These are phyloP conservation scores for Ophiostoma piceae DNA, from an alignment of 2,329 filamentous ascomycete genomes.

Conservation along the genomic window DNA sequence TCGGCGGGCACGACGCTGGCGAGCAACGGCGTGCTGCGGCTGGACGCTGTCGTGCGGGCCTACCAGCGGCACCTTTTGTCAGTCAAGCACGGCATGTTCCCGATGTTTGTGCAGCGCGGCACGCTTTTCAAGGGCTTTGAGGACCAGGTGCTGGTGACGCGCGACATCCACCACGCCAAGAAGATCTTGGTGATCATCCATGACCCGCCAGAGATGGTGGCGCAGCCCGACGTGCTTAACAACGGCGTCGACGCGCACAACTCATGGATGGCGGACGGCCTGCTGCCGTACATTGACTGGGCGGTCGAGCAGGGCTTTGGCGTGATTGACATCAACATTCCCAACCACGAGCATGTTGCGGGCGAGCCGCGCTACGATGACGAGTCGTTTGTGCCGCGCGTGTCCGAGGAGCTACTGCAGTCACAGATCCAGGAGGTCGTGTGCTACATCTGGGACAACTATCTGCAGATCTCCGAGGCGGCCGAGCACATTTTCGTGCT, in stretches of 20 bases:
- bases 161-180: conserved; percentile 58
- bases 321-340: conserved; percentile 88
- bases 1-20: not conserved
- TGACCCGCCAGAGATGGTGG: conserved; percentile 73
- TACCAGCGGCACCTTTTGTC: conserved; percentile 69
- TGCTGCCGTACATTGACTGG: conserved; percentile 69
- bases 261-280: conserved; percentile 56
- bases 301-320: conserved; percentile 70
- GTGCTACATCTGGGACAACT: conserved; percentile 93
- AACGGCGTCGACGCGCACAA: conserved; percentile 77
- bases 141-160: conserved; percentile 79
- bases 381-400: conserved; percentile 43
- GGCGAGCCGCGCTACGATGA: conserved; percentile 36
- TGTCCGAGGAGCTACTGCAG: conserved; percentile 47
- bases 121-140: conserved; percentile 71
- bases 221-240: conserved; percentile 62
- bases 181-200: conserved; percentile 83
- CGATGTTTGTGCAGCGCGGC: conserved; percentile 72
- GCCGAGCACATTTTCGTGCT: conserved; percentile 74
- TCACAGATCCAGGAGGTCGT: conserved; percentile 66
- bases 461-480: conserved; percentile 71
- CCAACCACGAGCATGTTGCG: conserved; percentile 59
- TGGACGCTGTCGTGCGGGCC: conserved; percentile 74
- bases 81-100: conserved; percentile 69
- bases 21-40: conserved; percentile 50